These are phyloP conservation scores for Boletus rex-veris DNA, from an alignment of 768 basidiomycete species.

Conservation along the genomic window DNA sequence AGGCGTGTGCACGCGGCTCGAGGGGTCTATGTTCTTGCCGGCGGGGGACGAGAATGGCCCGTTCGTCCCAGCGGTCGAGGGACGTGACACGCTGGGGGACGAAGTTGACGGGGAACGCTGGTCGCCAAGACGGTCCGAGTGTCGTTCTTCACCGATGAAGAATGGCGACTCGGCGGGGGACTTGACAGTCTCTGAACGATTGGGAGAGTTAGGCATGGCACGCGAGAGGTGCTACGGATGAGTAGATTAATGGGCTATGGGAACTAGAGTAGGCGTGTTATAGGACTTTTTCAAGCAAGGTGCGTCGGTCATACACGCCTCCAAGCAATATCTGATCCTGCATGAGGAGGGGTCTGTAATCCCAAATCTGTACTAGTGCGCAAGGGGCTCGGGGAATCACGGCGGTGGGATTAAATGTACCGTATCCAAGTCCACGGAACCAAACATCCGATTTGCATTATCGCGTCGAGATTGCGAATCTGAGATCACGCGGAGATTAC, in stretches of 20 bases:
- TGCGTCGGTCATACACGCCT: conserved; percentile 1
- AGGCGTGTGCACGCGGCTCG: conserved; percentile 24
- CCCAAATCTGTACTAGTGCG: not conserved
- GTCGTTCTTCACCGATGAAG: conserved; percentile 20
- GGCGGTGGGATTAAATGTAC: not conserved
- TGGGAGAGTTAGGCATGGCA: conserved; percentile 19
- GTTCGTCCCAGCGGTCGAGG: conserved; percentile 33
- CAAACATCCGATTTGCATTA: conserved; percentile 20
- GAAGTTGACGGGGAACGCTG: not conserved
- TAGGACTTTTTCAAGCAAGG: not conserved
- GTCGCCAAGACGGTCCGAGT: not conserved
- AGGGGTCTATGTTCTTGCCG: conserved; percentile 42
- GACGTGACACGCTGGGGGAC: conserved; percentile 11
- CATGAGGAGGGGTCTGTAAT: not conserved
- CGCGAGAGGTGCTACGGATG: not conserved
- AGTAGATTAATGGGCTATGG: not conserved
- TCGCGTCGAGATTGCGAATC: conserved; percentile 21
- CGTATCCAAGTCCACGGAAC: conserved; percentile 10
- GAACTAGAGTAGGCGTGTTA: not conserved
- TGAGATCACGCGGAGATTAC: conserved; percentile 26
- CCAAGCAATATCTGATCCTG: not conserved
- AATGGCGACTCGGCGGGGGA: conserved; percentile 10
- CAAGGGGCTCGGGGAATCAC: not conserved
- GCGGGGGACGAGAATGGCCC: conserved; percentile 50
- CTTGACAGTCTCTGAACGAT: not conserved